phyloP scores from a whole-genome alignment of 768 basidiomycete genomes.

The Cystofilobasidium macerans region DNA sequence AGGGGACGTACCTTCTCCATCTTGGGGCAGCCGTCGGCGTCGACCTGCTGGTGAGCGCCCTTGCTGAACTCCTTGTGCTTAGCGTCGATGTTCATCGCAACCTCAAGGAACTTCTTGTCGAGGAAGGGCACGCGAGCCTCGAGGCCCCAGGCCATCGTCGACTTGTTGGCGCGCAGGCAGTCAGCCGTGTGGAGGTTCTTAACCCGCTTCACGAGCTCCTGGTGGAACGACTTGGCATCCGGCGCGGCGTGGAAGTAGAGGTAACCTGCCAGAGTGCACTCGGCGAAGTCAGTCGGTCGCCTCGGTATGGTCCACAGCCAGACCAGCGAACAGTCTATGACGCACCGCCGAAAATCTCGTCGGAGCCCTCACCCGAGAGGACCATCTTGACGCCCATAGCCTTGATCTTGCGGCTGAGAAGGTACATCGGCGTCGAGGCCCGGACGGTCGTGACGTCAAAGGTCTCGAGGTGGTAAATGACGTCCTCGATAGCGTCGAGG shows the following conservation, averaged over 20 bases:
- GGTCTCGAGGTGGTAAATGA: conserved; percentile 96
- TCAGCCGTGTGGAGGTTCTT: conserved; percentile 97
- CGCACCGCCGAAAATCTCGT: conserved; percentile 89
- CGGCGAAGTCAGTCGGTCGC: background rate
- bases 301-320: no score
- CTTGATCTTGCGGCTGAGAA: conserved; percentile 95
- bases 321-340: no score
- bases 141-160: conserved; percentile 99
- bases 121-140: conserved; percentile 98
- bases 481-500: conserved; percentile 89
- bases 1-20: conserved; percentile 90
- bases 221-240: conserved; percentile 74
- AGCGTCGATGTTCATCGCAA: conserved; percentile 79
- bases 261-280: conserved; percentile 53
- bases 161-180: conserved; percentile 98
- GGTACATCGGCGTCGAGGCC: conserved; percentile 97
- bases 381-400: conserved; percentile 99
- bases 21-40: conserved; percentile 72
- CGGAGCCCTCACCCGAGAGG: conserved; percentile 89
- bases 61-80: conserved; percentile 81
- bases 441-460: conserved; percentile 98
- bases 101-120: conserved; percentile 90
- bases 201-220: conserved; percentile 85
- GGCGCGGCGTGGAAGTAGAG: conserved; percentile 99
- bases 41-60: conserved; percentile 58